Evolutionary conservation across 2,329 filamentous ascomycete species (phyloP).

Genomic region (Neofusicoccum laricinum): DNA sequence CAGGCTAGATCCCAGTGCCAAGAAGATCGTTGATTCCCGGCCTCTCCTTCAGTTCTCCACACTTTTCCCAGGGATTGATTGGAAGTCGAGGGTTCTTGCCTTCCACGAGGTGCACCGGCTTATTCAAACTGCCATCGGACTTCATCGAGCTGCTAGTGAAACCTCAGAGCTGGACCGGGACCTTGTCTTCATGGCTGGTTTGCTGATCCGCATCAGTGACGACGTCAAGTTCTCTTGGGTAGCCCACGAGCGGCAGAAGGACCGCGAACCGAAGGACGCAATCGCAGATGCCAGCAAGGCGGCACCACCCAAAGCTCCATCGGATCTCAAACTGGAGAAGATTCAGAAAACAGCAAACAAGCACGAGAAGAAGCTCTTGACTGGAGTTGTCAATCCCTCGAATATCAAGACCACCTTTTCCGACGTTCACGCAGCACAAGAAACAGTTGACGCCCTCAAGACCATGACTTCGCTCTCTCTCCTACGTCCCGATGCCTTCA

Average conservation of each 20-base stretch:
- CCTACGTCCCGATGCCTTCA: constrained; percentile 87
- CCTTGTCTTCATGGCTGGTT: constrained; percentile 37
- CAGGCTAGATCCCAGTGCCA: constrained; percentile 38
- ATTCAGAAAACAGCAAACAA: constrained; percentile 48
- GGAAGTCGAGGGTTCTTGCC: constrained; percentile 48
- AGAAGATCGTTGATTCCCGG: not conserved
- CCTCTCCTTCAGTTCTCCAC: not conserved
- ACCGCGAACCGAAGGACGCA: constrained; percentile 29
- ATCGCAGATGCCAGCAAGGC: constrained; percentile 11
- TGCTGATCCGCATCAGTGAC: constrained; percentile 46
- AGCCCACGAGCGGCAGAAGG: constrained; percentile 37
- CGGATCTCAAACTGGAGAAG: constrained; percentile 27
- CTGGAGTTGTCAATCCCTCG: constrained; percentile 75
- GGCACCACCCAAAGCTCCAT: constrained; percentile 24
- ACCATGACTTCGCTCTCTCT: constrained; percentile 86
- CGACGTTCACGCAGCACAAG: constrained; percentile 77
- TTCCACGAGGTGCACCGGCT: constrained; percentile 62
- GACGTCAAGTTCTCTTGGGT: constrained; percentile 45
- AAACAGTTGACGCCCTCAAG: constrained; percentile 83
- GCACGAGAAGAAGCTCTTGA: constrained; percentile 79
- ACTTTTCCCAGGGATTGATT: not conserved
- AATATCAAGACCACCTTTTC: constrained; percentile 84
- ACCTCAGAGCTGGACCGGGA: constrained; percentile 25
- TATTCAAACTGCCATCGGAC: constrained; percentile 52
- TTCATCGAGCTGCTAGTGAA: constrained; percentile 23